Percentiles rank a stretch among this genome's conserved stretches.
Conservation (phyloP, 2,329 filamentous ascomycete species). For the Penicillium sp. region DNA sequence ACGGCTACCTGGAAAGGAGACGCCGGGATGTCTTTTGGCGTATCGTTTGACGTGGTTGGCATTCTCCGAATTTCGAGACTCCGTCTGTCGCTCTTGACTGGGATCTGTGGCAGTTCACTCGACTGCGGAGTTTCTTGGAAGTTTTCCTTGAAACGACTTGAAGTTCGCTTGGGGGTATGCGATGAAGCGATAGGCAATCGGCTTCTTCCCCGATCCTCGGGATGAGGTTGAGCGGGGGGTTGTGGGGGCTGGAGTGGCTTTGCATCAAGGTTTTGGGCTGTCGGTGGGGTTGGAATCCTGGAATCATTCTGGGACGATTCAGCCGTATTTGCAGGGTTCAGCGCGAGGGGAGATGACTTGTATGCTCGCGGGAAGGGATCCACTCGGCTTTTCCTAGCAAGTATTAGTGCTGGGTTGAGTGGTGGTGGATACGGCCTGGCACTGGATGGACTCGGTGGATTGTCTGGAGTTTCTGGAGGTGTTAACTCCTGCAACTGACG, state of each 20-base stretch:
- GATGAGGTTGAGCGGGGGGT: neutral
- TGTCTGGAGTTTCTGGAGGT: neutral
- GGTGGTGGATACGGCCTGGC: neutral
- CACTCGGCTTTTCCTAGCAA: conserved; percentile 6
- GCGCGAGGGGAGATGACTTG: conserved; percentile 36
- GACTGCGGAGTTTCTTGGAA: conserved; percentile 2
- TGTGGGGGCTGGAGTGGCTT: conserved; percentile 7
- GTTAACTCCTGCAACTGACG: conserved; percentile 12
- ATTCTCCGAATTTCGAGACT: conserved; percentile 7
- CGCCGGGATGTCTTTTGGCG: neutral
- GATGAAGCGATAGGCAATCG: conserved; percentile 1
- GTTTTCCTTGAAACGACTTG: conserved; percentile 1
- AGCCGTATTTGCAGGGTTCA: conserved; percentile 22
- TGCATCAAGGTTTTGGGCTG: neutral
- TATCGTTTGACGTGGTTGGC: neutral
- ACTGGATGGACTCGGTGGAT: neutral
- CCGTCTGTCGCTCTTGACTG: conserved; percentile 1
- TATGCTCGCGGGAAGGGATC: conserved; percentile 22
- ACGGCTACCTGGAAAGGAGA: conserved; percentile 5
- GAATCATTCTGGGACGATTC: conserved; percentile 8
- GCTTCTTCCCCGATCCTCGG: conserved; percentile 10
- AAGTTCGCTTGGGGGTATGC: neutral
- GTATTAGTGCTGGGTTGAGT: neutral
- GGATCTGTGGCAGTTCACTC: neutral
- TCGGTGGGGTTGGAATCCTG: neutral